These are phyloP conservation scores for Dactylonectria estremocensis DNA, from an alignment of 2,329 filamentous ascomycete genomes.

Conservation along the genomic window DNA sequence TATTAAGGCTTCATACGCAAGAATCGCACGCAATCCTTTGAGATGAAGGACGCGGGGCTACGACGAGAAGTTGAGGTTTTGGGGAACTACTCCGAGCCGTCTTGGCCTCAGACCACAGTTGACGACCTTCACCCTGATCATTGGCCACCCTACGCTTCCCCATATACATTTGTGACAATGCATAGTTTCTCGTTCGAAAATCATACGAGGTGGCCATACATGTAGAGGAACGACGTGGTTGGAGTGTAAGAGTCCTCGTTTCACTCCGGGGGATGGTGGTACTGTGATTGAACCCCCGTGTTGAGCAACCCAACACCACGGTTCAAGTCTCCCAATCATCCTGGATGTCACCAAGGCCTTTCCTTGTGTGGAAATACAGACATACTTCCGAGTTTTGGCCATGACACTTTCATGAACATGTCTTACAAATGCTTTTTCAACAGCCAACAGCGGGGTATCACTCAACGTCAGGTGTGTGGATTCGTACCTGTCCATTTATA, in stretches of 20 bases:
- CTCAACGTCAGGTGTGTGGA: conserved; percentile 6
- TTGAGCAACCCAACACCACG: background rate
- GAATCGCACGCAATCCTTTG: background rate
- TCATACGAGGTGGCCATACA: background rate
- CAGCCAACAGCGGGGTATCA: background rate
- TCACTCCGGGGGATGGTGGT: no score
- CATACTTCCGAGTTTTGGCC: no score
- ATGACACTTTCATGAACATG: background rate
- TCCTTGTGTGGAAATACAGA: no score
- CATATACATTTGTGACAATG: background rate
- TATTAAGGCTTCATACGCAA: background rate
- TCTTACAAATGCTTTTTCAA: background rate
- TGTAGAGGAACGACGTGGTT: background rate
- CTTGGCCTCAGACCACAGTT: background rate
- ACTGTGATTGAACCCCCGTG: background rate
- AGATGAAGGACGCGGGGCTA: background rate
- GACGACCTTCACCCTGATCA: no score
- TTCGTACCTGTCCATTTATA: conserved; percentile 40
- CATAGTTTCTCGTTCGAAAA: background rate
- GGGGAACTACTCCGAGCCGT: background rate
- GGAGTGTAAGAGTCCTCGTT: background rate
- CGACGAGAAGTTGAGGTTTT: background rate
- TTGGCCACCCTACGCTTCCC: background rate
- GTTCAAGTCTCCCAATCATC: background rate
- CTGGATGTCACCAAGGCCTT: no score